These are phyloP conservation scores for Podospora australis DNA, from an alignment of 495 filamentous ascomycete species.

Conservation along the genomic window DNA sequence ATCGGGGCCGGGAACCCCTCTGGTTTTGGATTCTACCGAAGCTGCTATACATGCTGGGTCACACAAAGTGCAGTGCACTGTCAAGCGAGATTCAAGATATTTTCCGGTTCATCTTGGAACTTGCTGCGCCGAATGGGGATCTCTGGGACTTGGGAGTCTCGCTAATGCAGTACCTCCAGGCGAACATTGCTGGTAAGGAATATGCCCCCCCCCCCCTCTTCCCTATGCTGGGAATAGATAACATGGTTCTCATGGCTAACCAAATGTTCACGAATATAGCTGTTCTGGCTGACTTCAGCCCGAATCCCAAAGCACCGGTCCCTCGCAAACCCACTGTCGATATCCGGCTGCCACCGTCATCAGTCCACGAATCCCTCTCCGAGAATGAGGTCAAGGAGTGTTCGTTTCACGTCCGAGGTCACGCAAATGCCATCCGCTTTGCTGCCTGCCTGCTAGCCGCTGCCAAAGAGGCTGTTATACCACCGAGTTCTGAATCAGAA, in stretches of 20 bases:
- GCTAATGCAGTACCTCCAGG: constrained; percentile 39
- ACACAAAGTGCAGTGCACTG: constrained; percentile 34
- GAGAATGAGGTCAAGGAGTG: constrained; percentile 10
- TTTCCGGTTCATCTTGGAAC: constrained; percentile 38
- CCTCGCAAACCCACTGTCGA: not conserved
- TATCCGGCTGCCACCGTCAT: constrained; percentile 19
- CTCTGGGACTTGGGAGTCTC: constrained; percentile 42
- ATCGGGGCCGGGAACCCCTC: constrained; percentile 55
- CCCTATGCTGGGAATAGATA: too few species aligned
- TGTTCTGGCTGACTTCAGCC: constrained; percentile 15
- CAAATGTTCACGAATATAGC: constrained; percentile 11
- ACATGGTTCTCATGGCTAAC: too few species aligned
- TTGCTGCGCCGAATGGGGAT: constrained; percentile 27
- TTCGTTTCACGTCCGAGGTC: constrained; percentile 9
- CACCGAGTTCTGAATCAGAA: not conserved
- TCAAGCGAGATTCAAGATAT: constrained; percentile 44
- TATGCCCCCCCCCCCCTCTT: too few species aligned
- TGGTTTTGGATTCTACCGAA: constrained; percentile 74
- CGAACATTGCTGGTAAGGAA: constrained; percentile 33
- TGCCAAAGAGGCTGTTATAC: constrained; percentile 9
- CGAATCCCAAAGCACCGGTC: not conserved
- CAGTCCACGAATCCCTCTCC: constrained; percentile 12
- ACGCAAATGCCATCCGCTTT: constrained; percentile 24
- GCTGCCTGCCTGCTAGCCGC: constrained; percentile 19
- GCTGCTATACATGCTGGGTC: constrained; percentile 51